Base-by-base conservation (phyloP, 768 basidiomycete genomes). In the Boletus sensibilis region DNA sequence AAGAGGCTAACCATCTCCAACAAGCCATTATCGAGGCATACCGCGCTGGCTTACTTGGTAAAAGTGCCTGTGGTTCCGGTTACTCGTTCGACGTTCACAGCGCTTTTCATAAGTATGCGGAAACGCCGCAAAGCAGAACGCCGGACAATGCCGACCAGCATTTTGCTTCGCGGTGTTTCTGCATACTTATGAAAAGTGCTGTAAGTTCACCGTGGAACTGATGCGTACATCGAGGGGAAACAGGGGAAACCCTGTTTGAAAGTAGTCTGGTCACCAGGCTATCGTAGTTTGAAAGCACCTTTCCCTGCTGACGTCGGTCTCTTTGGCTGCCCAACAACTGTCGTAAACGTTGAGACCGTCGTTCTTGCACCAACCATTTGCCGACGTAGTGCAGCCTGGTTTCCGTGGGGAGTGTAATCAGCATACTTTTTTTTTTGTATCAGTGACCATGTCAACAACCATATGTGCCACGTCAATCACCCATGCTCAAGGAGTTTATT, bases 241-340 rank as follows among this genome's bases (percentile, higher is more conserved):
- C 96, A 98, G 74, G 96, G 96, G 25, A 99, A 99, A 71, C 96
- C 96, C 1, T 83, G 96, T 49, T 79, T 99, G 61, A 99, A 99
- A 79, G 96, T n/a, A n/a, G n/a, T n/a, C n/a, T n/a, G n/a, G n/a
- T n/a, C n/a, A n/a, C n/a, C n/a, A n/a, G n/a, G n/a, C n/a, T n/a
- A n/a, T n/a, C n/a, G n/a, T n/a, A n/a, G 96, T 49, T 79, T 99
- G 61, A 99, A 99, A 79, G 96, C 96, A 4, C 96, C 96, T 40
- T 99, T 98, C 85, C 96, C 96, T 4, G 96, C 96, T 52, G 96
- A 98, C 60, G 96, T 98, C 44, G 96, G 96, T 49, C 80, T 98
- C 50, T 99, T 99, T 67, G 96, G 96, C 0, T 97, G 94, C 72
- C 96, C 96, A 0, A 90, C 94, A 1, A 98, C 96, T 7, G 96